phyloP scores from a whole-genome alignment of 1,284 basidiomycete genomes.

The Singerocomus inundabilis region DNA sequence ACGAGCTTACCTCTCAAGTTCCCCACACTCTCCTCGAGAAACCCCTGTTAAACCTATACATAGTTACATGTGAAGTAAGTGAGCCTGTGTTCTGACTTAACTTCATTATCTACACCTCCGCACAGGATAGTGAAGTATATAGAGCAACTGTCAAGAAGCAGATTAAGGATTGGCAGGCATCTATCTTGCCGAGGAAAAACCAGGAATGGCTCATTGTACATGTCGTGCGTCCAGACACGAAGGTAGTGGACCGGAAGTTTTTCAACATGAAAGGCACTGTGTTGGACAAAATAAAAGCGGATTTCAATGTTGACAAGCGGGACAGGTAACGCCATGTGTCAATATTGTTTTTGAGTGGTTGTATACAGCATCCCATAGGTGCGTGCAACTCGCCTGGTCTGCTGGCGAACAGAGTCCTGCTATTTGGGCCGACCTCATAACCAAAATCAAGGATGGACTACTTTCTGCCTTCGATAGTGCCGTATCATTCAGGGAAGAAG shows the following conservation, averaged over 20 bases:
- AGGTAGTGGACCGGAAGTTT: conserved; percentile 59
- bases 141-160: conserved; percentile 76
- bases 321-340: conserved; percentile 62
- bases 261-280: conserved; percentile 84
- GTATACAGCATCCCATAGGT: conserved; percentile 46
- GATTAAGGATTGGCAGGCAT: conserved; percentile 87
- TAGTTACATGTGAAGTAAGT: conserved; percentile 84
- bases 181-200: conserved; percentile 66
- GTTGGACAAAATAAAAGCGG: conserved; percentile 87
- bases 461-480: conserved; percentile 80
- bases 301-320: conserved; percentile 88
- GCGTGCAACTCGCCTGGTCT: conserved; percentile 76
- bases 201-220: conserved; percentile 91
- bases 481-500: conserved; percentile 80
- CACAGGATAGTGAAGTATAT: conserved; percentile 84
- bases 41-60: conserved; percentile 82
- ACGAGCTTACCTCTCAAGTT: conserved; percentile 74
- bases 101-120: conserved; percentile 1
- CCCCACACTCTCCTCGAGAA: conserved; percentile 80
- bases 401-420: conserved; percentile 71
- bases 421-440: conserved; percentile 86
- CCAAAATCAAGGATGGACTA: conserved; percentile 88
- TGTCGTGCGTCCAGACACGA: conserved; percentile 69
- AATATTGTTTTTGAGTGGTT: conserved; percentile 17
- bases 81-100: conserved; percentile 1